Evolutionary conservation across 148 eudicot species (phyloP).

Genomic region (Chenopodium berlandieri): DNA sequence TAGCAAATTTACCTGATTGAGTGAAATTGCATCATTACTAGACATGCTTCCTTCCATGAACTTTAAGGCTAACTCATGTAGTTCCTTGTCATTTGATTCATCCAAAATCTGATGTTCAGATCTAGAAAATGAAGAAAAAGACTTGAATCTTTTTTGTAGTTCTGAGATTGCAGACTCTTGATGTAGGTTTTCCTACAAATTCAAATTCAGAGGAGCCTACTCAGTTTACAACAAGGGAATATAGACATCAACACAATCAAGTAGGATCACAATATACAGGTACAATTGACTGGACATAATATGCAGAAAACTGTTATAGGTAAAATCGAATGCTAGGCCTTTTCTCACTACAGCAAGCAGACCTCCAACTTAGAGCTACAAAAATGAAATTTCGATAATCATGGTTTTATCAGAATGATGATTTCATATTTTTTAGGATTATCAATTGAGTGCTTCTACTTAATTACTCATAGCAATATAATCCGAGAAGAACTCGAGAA

Average conservation of each 20-base stretch:
- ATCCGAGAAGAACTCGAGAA: not conserved
- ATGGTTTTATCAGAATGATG: not conserved
- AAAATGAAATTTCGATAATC: not conserved
- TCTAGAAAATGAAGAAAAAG: constrained; percentile 45
- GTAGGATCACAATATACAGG: not conserved
- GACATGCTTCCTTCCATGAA: constrained; percentile 34
- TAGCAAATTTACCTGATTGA: constrained; percentile 38
- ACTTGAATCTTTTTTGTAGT: constrained; percentile 52
- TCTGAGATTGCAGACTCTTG: constrained; percentile 61
- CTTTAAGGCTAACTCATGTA: constrained; percentile 56
- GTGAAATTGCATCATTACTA: constrained; percentile 35
- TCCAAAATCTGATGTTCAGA: constrained; percentile 44
- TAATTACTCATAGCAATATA: not conserved
- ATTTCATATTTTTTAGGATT: not conserved
- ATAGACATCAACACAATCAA: not conserved
- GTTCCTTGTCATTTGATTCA: constrained; percentile 72
- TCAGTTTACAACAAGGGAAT: not conserved
- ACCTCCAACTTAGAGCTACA: not conserved
- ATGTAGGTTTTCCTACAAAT: constrained; percentile 50
- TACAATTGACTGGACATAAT: not conserved
- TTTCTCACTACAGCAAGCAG: not conserved
- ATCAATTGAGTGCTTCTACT: not conserved
- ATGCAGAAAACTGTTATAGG: not conserved
- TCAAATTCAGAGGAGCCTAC: not conserved
- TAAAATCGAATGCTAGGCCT: not conserved